These are phyloP conservation scores for Plectosphaerella cucumerina DNA, from an alignment of 2,329 filamentous ascomycete species.

Conservation along the genomic window DNA sequence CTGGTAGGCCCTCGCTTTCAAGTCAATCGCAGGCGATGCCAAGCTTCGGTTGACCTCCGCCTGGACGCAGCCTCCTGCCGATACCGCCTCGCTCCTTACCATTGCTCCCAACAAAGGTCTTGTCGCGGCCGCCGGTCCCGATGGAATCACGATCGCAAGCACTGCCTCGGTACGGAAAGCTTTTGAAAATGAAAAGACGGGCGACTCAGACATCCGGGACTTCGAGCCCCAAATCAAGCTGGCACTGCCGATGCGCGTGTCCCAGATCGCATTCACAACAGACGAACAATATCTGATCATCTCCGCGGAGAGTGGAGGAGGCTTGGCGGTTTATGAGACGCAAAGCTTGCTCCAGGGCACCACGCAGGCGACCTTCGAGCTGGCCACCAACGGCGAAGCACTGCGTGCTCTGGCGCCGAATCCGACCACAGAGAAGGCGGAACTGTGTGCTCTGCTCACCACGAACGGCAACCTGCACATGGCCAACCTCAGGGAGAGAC, in stretches of 20 bases:
- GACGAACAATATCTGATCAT: slow-evolving; percentile 82
- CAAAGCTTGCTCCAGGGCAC: slow-evolving; percentile 62
- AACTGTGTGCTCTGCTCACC: slow-evolving; percentile 78
- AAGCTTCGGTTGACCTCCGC: slow-evolving; percentile 76
- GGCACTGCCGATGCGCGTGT: slow-evolving; percentile 69
- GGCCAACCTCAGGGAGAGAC: slow-evolving; percentile 69
- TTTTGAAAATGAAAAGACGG: slow-evolving; percentile 55
- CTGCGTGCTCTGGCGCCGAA: slow-evolving; percentile 77
- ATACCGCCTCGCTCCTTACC: slow-evolving; percentile 78
- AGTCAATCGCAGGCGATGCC: slow-evolving; percentile 71
- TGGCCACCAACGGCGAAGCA: slow-evolving; percentile 70
- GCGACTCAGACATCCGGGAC: slow-evolving; percentile 60
- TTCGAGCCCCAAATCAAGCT: slow-evolving; percentile 74
- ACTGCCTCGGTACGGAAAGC: slow-evolving; percentile 76
- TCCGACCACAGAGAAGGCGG: slow-evolving; percentile 66
- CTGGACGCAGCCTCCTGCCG: slow-evolving; percentile 73
- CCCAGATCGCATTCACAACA: slow-evolving; percentile 86
- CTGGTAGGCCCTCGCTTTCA: slow-evolving; percentile 69
- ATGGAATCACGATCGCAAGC: slow-evolving; percentile 69
- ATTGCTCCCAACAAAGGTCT: slow-evolving; percentile 77
- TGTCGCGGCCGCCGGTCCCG: slow-evolving; percentile 81
- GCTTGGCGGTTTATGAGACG: slow-evolving; percentile 79
- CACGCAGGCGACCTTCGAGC: slow-evolving; percentile 66
- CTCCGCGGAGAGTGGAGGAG: slow-evolving; percentile 75
- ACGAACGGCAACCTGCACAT: slow-evolving; percentile 77